Conservation (phyloP, 306 rosid genomes). For the Inga laurina region DNA sequence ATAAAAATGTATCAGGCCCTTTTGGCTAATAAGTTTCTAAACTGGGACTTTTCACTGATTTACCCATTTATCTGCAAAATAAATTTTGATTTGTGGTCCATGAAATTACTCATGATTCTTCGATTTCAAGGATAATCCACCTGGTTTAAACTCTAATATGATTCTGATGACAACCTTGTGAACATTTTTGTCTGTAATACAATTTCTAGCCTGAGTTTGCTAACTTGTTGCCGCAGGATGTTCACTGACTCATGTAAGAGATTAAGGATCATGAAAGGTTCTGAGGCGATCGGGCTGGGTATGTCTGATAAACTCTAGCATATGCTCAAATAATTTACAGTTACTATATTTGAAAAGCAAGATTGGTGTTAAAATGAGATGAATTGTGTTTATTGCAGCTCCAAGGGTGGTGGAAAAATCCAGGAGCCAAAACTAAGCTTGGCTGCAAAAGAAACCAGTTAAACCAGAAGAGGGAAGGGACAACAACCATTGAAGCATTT, state of each 20-base stretch:
- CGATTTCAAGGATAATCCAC: neutral
- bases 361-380: constrained; percentile 17
- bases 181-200: neutral
- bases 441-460: neutral
- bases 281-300: constrained; percentile 94
- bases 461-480: constrained; percentile 28
- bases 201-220: constrained; percentile 12
- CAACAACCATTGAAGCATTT: constrained; percentile 35
- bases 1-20: no score
- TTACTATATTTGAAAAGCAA: constrained; percentile 5
- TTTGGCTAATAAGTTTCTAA: no score
- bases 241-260: constrained; percentile 77
- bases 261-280: constrained; percentile 89
- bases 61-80: neutral
- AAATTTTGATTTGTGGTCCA: neutral
- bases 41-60: no score
- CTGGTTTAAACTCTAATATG: neutral
- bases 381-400: constrained; percentile 55
- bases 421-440: constrained; percentile 61
- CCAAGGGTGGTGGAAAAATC: constrained; percentile 87
- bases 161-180: neutral
- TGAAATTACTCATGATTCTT: neutral
- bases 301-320: constrained; percentile 2
- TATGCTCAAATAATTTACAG: neutral
- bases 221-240: constrained; percentile 58